A percentile compares a stretch with the other conserved stretches of the same genome.
Evolutionary conservation across 139 green algal species (phyloP).

Genomic region (Chlamydomonas schloesseri): DNA sequence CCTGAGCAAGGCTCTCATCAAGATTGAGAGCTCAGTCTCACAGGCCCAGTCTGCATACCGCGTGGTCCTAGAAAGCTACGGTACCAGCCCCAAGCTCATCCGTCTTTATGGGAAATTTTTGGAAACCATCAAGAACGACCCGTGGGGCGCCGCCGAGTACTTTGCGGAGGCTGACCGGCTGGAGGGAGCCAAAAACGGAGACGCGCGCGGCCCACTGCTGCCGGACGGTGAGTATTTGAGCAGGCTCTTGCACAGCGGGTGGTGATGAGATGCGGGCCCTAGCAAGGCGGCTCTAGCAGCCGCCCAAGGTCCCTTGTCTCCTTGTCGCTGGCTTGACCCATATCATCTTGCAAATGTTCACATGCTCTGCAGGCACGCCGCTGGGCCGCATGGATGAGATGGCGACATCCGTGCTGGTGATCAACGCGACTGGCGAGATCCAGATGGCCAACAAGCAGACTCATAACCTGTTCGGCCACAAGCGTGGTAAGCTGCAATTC

Average conservation of each 20-base stretch:
- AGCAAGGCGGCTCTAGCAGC: too few species aligned
- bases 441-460: conserved; percentile 10
- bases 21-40: conserved; percentile 20
- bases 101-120: conserved; percentile 47
- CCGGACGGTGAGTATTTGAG: neutral
- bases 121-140: conserved; percentile 50
- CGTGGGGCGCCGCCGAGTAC: conserved; percentile 20
- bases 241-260: too few species aligned
- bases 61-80: conserved; percentile 42
- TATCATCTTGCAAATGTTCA: too few species aligned
- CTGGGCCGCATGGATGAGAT: conserved; percentile 6
- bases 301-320: too few species aligned
- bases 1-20: conserved; percentile 25
- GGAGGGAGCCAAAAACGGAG: neutral
- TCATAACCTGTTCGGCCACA: neutral
- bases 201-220: neutral
- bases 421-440: neutral
- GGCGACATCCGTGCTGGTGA: neutral
- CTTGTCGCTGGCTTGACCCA: too few species aligned
- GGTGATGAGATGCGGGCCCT: too few species aligned
- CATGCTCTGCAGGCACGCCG: conserved; percentile 2
- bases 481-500: neutral
- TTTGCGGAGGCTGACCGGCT: neutral
- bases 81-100: conserved; percentile 32
- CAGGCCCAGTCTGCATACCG: conserved; percentile 27